phyloP scores from a whole-genome alignment of 2,329 filamentous ascomycete species.

The Paraconiothyrium sp. region DNA sequence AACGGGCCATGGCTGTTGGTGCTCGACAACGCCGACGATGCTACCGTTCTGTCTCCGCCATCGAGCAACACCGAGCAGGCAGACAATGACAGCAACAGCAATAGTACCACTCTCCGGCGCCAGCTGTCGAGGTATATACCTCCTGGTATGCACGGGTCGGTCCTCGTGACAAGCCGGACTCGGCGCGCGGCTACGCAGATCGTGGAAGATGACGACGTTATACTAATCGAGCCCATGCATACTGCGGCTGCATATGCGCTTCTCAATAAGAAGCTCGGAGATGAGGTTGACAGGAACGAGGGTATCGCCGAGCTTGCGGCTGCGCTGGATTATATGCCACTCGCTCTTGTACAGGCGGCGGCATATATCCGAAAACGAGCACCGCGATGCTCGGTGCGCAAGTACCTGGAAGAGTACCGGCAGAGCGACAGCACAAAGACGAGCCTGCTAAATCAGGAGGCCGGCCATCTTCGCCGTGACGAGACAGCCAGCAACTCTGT shows the following conservation, averaged over 20 bases:
- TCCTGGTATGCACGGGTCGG: constrained; percentile 18
- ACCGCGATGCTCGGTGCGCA: constrained; percentile 22
- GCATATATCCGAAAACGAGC: constrained; percentile 39
- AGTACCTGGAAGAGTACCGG: constrained; percentile 54
- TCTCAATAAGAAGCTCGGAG: constrained; percentile 19
- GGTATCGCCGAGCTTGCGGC: constrained; percentile 18
- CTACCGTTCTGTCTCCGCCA: constrained; percentile 11
- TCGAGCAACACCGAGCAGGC: neutral
- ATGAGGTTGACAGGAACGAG: neutral
- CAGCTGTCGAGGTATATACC: constrained; percentile 18
- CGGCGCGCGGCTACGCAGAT: constrained; percentile 19
- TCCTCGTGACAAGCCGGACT: constrained; percentile 24
- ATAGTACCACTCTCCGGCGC: neutral
- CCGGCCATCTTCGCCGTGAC: constrained; percentile 46
- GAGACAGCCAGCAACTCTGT: constrained; percentile 46
- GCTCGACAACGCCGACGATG: constrained; percentile 27
- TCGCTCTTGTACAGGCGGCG: constrained; percentile 47
- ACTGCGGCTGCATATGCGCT: constrained; percentile 17
- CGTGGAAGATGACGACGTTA: constrained; percentile 21
- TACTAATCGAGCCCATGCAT: constrained; percentile 24
- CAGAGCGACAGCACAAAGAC: constrained; percentile 43
- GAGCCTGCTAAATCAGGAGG: constrained; percentile 30
- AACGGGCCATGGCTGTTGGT: constrained; percentile 25
- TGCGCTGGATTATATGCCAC: constrained; percentile 45
- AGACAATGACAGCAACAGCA: neutral